Base-by-base conservation (phyloP, 2,329 filamentous ascomycete species). In the Penicillium corylophilum region DNA sequence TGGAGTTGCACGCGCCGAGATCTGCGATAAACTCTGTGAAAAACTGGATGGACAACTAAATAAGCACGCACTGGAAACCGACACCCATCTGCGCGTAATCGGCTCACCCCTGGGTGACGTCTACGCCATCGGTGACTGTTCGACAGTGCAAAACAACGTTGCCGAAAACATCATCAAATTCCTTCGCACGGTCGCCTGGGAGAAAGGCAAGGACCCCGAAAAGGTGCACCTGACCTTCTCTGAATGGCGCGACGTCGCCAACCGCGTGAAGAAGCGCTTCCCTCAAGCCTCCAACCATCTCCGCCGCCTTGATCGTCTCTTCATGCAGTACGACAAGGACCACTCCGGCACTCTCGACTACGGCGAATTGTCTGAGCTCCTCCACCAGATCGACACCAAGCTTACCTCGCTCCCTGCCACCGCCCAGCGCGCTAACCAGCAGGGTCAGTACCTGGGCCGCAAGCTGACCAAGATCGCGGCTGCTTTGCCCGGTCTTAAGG, bases 101-200 rank as follows among this genome's bases (percentile, higher is more conserved):
- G 94, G 94, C 47, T 84, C 94, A 0, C 94, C 94, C 0, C 75
- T 97, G 0, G 94, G 94, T 33, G 93, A 97, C 55, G 91, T 99
- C 20, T 99, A 99, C 67, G 92, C 92, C 43, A 91, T 99, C 56
- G 94, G 94, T 13, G 94, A 99, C 74, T 97, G 94, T 75, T 81
- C 90, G 6, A 99, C 95, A 0, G 93, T 99, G 0, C 95, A 99
- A 68, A 99, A 99, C 77, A 99, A 99, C 63, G 80, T 97, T 2
- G 89, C 92, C 3, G 90, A 95, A 66, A 87, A 96, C 74, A 86
- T 99, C 63, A 81, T 96, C 43, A 87, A 84, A 18, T 99, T 97
- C 74, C 81, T 99, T 10, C 90, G 91, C 55, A 90, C 85, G 15
- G 80, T 95, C 2, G 91, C 94, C 9, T 96, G 89, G 86, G 93